Conservation (phyloP, 352 stramenopile genomes). For the Phytophthora lateralis region DNA sequence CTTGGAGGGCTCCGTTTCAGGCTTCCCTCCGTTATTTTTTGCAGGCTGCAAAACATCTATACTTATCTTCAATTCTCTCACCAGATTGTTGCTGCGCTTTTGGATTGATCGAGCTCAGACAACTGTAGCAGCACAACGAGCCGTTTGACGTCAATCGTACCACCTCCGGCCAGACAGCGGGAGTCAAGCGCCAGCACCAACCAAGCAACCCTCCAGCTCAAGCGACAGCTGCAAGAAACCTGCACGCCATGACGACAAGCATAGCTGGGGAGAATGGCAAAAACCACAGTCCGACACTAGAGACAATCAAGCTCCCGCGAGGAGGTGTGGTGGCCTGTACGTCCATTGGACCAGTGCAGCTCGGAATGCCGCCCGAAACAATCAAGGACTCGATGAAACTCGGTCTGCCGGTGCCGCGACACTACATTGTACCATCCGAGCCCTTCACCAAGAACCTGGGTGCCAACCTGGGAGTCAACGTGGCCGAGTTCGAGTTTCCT, state of each 20-base stretch:
- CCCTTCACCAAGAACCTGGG: conserved; percentile 95
- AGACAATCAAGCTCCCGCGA: conserved; percentile 74
- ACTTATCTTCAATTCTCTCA: conserved; percentile 26
- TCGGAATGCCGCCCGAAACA: conserved; percentile 96
- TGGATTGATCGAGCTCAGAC: conserved; percentile 10
- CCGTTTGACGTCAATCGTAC: conserved; percentile 16
- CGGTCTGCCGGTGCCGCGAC: conserved; percentile 90
- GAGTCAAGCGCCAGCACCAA: not conserved
- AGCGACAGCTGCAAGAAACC: conserved; percentile 3
- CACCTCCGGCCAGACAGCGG: conserved; percentile 7
- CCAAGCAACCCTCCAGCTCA: not conserved
- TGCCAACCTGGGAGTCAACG: conserved; percentile 94
- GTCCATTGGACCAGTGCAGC: conserved; percentile 79
- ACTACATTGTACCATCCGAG: conserved; percentile 96
- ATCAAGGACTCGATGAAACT: conserved; percentile 98
- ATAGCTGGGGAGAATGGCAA: conserved; percentile 15
- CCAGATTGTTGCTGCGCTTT: conserved; percentile 12
- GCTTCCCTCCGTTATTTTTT: conserved; percentile 38
- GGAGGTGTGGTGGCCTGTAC: conserved; percentile 80
- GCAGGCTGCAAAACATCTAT: conserved; percentile 14
- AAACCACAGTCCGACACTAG: conserved; percentile 29
- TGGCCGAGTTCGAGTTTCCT: conserved; percentile 97
- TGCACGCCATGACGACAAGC: conserved; percentile 29
- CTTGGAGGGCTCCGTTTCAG: conserved; percentile 26
- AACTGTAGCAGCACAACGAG: conserved; percentile 7